Conservation (phyloP, 2,329 filamentous ascomycete species). For the Fusarium stilboides region DNA sequence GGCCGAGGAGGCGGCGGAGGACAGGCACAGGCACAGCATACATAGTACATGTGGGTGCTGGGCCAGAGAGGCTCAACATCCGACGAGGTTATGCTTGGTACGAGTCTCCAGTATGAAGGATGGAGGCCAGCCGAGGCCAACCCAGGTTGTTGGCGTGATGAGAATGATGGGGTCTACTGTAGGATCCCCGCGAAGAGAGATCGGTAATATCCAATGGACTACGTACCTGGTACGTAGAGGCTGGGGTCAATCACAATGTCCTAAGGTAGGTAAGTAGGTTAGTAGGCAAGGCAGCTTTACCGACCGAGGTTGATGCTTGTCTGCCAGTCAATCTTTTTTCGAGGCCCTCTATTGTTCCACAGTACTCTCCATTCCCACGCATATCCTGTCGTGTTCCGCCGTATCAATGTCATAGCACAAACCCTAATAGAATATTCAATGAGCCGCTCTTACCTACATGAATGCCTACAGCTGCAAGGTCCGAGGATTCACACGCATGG, state of each 20-base stretch:
- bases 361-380: constrained; percentile 24
- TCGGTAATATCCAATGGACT: constrained; percentile 5
- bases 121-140: not conserved
- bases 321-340: not conserved
- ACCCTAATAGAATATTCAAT: constrained; percentile 10
- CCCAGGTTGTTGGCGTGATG: constrained; percentile 23
- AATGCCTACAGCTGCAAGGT: constrained; percentile 38
- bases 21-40: constrained; percentile 10
- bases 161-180: constrained; percentile 4
- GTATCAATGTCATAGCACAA: constrained; percentile 33
- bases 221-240: not conserved
- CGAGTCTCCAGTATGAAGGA: too few species aligned
- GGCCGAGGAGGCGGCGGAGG: constrained; percentile 32
- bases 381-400: constrained; percentile 20
- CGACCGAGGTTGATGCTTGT: constrained; percentile 14
- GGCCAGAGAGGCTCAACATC: constrained; percentile 37
- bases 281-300: not conserved
- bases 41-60: constrained; percentile 13
- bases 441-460: constrained; percentile 18
- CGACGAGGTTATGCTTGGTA: constrained; percentile 23
- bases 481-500: constrained; percentile 44
- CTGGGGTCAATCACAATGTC: constrained; percentile 8
- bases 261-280: not conserved
- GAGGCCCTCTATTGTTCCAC: constrained; percentile 29
- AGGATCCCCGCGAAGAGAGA: constrained; percentile 28